Conservation (phyloP, 2,329 filamentous ascomycete species). For the Lasiodiplodia gonubiensis region DNA sequence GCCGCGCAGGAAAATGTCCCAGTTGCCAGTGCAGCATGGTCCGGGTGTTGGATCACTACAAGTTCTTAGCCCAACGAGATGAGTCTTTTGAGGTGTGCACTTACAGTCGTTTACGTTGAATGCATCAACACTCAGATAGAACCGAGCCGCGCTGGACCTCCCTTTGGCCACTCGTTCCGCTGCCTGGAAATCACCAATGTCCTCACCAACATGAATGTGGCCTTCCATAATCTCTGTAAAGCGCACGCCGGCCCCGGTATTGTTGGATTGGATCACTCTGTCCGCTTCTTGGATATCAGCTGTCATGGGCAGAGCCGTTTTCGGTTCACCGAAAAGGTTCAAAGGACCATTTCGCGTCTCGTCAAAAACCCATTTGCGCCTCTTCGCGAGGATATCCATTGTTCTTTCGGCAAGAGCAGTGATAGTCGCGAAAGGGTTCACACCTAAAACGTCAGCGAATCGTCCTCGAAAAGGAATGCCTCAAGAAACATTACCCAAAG, state of each 20-base stretch:
- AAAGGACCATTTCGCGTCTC: constrained; percentile 36
- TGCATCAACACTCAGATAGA: constrained; percentile 34
- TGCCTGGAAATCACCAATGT: constrained; percentile 59
- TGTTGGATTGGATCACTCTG: too few relatives aligned
- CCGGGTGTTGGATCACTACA: too few relatives aligned
- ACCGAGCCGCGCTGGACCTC: constrained; percentile 27
- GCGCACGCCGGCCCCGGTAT: constrained; percentile 52
- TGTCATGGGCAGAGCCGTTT: not conserved
- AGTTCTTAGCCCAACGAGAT: too few relatives aligned
- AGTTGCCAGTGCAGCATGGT: constrained; percentile 60
- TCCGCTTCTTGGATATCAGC: too few relatives aligned
- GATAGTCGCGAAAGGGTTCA: constrained; percentile 73
- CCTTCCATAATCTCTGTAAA: constrained; percentile 71
- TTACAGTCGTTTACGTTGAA: too few relatives aligned
- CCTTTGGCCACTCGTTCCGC: constrained; percentile 30
- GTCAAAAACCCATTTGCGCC: constrained; percentile 50
- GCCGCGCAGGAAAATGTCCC: constrained; percentile 63
- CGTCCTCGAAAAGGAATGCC: not conserved
- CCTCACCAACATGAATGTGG: constrained; percentile 57
- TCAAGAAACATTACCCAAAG: constrained; percentile 52
- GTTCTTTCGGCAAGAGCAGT: constrained; percentile 70
- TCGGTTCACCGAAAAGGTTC: constrained; percentile 30
- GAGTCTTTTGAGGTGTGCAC: too few relatives aligned
- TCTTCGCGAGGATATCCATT: constrained; percentile 57
- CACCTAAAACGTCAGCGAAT: constrained; percentile 36